Conservation (phyloP, 345 rosid genomes). For the Rhizophora apiculata region DNA sequence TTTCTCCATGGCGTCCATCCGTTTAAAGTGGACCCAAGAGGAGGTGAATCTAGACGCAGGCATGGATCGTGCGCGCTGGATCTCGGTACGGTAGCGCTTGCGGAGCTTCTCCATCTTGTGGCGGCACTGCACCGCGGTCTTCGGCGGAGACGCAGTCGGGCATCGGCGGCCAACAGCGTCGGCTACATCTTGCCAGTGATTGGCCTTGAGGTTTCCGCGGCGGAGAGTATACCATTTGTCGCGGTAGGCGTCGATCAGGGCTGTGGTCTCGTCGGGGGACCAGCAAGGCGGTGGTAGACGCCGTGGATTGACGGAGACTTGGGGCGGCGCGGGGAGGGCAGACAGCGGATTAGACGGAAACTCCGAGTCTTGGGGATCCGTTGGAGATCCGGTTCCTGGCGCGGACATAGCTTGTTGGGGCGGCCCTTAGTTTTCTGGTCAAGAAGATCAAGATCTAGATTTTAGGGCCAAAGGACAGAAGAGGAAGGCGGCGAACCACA, state of each 20-base stretch:
- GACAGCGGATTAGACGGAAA: conserved; percentile 11
- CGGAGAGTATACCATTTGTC: conserved; percentile 89
- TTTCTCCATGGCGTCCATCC: conserved; percentile 89
- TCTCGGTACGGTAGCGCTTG: conserved; percentile 80
- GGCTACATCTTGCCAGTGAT: conserved; percentile 95
- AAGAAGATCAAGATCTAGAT: background rate
- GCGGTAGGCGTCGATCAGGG: conserved; percentile 74
- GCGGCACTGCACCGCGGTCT: conserved; percentile 90
- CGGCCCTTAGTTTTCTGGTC: background rate
- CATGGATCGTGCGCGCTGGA: conserved; percentile 81
- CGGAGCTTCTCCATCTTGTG: conserved; percentile 99
- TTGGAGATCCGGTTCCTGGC: conserved; percentile 13
- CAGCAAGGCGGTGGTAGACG: conserved; percentile 97
- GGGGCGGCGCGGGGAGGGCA: conserved; percentile 11
- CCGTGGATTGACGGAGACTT: conserved; percentile 39
- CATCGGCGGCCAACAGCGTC: conserved; percentile 55
- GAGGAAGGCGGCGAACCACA: background rate
- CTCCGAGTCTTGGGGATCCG: background rate
- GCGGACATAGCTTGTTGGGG: conserved; percentile 13
- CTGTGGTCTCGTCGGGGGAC: conserved; percentile 83
- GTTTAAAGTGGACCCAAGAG: conserved; percentile 83
- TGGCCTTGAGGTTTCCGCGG: conserved; percentile 88
- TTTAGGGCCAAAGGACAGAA: conserved; percentile 5
- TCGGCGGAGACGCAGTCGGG: conserved; percentile 57
- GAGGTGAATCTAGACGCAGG: conserved; percentile 73